phyloP scores from a whole-genome alignment of 2,329 filamentous ascomycete species.

The Aspergillus ibericus region DNA sequence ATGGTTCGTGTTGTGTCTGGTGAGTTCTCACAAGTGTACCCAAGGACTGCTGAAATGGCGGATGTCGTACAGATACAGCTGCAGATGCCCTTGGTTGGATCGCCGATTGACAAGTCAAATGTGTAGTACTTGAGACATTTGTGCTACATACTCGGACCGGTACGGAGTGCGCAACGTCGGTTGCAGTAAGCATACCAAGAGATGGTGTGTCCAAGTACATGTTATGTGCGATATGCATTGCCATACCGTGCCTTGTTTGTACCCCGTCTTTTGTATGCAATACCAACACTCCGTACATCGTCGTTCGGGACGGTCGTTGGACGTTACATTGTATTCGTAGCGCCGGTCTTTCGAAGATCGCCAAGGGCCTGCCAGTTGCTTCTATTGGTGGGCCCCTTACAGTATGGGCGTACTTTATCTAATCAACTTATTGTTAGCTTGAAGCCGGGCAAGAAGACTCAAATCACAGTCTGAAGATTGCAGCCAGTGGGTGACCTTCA shows the following conservation, averaged over 20 bases:
- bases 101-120: neutral
- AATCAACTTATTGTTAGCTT: neutral
- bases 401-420: neutral
- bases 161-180: neutral
- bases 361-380: neutral
- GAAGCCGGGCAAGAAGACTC: neutral
- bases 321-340: neutral
- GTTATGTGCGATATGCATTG: neutral
- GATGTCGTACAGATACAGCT: neutral
- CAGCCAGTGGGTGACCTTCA: neutral
- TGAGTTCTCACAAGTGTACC: neutral
- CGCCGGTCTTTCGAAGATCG: neutral
- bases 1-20: neutral
- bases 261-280: neutral
- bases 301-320: neutral
- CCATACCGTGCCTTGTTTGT: neutral
- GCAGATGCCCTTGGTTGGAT: neutral
- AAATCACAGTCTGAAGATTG: neutral
- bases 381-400: neutral
- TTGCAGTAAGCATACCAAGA: neutral
- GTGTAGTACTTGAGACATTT: neutral
- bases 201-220: neutral
- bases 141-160: neutral
- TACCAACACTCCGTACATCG: neutral
- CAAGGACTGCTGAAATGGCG: neutral